These are phyloP conservation scores for Benincasa hispida DNA, from an alignment of 306 rosid species.

Conservation along the genomic window DNA sequence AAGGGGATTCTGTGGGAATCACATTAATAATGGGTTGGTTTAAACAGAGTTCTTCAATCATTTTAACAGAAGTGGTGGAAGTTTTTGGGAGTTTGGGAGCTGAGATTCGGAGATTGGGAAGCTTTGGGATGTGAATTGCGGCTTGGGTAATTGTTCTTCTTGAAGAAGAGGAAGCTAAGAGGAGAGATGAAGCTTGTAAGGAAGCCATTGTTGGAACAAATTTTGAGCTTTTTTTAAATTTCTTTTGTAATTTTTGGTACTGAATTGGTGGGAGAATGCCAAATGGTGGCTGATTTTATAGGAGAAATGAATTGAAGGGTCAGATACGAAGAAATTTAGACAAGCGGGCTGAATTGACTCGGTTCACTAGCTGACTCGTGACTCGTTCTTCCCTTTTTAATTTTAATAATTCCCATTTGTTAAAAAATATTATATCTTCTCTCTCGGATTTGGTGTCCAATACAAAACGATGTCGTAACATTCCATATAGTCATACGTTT, in stretches of 20 bases:
- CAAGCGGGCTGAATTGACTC: background rate
- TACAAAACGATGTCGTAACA: background rate
- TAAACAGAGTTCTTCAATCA: constrained; percentile 20
- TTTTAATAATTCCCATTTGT: background rate
- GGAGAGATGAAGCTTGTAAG: constrained; percentile 21
- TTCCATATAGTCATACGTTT: background rate
- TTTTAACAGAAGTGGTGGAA: constrained; percentile 16
- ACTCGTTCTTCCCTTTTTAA: background rate
- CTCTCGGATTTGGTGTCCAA: background rate
- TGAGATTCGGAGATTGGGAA: constrained; percentile 14
- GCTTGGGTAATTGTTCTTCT: constrained; percentile 18
- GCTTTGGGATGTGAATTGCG: constrained; percentile 37
- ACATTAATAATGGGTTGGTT: background rate
- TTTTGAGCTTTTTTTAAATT: background rate
- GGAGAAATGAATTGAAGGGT: constrained; percentile 5
- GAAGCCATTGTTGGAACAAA: constrained; percentile 31
- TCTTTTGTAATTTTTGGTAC: background rate
- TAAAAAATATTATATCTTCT: background rate
- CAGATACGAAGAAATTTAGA: constrained; percentile 11
- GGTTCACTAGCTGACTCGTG: constrained; percentile 5
- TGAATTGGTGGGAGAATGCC: background rate
- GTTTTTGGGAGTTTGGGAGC: background rate
- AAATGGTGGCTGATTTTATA: background rate
- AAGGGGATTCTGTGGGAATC: background rate
- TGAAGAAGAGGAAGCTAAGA: constrained; percentile 17